Percentiles rank a stretch among this genome's conserved stretches.
These are phyloP conservation scores for Sideroxylon spinosum DNA, from an alignment of 179 eudicot species.

Conservation along the genomic window DNA sequence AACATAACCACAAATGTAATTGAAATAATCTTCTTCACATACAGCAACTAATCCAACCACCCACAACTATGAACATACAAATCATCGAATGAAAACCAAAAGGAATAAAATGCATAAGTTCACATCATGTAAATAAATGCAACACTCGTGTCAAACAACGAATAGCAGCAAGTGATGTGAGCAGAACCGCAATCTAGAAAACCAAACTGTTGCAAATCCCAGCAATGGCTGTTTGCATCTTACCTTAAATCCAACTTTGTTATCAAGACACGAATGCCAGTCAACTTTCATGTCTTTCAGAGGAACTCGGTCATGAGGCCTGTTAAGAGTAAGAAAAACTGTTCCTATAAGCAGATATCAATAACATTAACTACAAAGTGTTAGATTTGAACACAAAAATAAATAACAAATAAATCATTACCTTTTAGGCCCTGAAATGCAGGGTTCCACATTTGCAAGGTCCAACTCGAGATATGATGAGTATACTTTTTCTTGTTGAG, in stretches of 20 bases:
- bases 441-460: conserved; percentile 78
- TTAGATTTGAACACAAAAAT: not conserved
- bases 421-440: conserved; percentile 97
- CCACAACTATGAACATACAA: not conserved
- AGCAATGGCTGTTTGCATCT: conserved; percentile 10
- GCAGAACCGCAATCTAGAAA: not conserved
- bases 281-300: conserved; percentile 89
- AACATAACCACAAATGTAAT: not conserved
- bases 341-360: not conserved
- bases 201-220: not conserved
- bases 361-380: not conserved
- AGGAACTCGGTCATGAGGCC: conserved; percentile 96
- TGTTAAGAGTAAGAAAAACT: conserved; percentile 24
- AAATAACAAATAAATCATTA: conserved; percentile 18
- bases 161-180: not conserved
- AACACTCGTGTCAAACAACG: not conserved
- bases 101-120: not conserved
- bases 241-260: conserved; percentile 95
- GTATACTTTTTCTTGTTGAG: conserved; percentile 69
- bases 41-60: not conserved
- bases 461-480: conserved; percentile 85
- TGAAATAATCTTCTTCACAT: not conserved
- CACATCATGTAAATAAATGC: not conserved
- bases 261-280: conserved; percentile 93
- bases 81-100: not conserved